Evolutionary conservation across 2,329 filamentous ascomycete species (phyloP).

Genomic region (Hirsutella thompsonii): DNA sequence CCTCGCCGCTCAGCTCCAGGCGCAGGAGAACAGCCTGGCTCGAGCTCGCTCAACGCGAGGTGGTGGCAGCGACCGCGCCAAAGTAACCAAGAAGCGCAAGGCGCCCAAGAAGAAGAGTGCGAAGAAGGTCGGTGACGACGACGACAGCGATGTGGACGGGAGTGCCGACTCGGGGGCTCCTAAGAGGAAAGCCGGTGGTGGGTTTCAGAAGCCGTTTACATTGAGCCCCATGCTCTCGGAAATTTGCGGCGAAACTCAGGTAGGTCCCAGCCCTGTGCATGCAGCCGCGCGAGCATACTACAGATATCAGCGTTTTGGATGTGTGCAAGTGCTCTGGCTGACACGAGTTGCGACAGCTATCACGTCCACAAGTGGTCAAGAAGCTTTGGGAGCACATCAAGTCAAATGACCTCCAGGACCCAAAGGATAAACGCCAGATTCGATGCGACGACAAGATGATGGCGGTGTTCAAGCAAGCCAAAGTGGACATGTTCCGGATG

Average conservation of each 20-base stretch:
- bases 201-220: constrained; percentile 80
- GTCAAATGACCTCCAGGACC: constrained; percentile 76
- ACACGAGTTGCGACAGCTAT: constrained; percentile 44
- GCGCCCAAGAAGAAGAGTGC: constrained; percentile 58
- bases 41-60: constrained; percentile 65
- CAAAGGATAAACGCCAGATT: constrained; percentile 83
- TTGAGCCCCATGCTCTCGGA: constrained; percentile 58
- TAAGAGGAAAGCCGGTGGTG: constrained; percentile 76
- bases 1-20: constrained; percentile 78
- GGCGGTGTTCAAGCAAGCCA: constrained; percentile 80
- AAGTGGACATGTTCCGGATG: constrained; percentile 98
- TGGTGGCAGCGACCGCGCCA: constrained; percentile 43
- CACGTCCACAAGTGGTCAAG: constrained; percentile 91
- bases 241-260: constrained; percentile 56
- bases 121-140: constrained; percentile 62
- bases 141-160: constrained; percentile 65
- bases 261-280: constrained; percentile 22
- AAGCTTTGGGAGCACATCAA: constrained; percentile 95
- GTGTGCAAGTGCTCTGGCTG: neutral
- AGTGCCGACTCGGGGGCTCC: constrained; percentile 43
- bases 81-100: constrained; percentile 52
- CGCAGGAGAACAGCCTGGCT: constrained; percentile 67
- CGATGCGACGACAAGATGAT: constrained; percentile 84
- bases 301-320: neutral
- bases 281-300: no score